Evolutionary conservation across 2,329 filamentous ascomycete genomes (phyloP).

Genomic region (Neofusicoccum cordaticola): DNA sequence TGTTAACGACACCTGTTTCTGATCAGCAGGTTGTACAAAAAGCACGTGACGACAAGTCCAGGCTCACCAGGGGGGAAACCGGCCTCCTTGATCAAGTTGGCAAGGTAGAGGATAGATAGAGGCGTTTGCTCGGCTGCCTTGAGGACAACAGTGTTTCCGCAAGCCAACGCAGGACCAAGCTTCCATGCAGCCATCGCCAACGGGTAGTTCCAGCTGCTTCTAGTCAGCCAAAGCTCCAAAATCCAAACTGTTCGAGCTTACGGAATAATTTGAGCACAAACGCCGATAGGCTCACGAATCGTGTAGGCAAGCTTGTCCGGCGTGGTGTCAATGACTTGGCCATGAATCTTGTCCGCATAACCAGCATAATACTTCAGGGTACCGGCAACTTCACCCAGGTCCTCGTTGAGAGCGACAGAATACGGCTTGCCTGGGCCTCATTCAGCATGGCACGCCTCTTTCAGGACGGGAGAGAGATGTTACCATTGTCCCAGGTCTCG

Average conservation of each 20-base stretch:
- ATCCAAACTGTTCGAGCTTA: not conserved
- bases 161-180: constrained; percentile 56
- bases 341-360: constrained; percentile 76
- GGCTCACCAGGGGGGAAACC: constrained; percentile 49
- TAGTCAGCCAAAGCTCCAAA: not conserved
- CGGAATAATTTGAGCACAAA: constrained; percentile 39
- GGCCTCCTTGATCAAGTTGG: constrained; percentile 49
- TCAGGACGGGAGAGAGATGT: not conserved
- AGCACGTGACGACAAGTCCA: not conserved
- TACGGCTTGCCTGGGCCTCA: constrained; percentile 58
- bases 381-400: constrained; percentile 59
- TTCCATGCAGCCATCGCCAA: constrained; percentile 52
- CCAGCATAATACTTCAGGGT: constrained; percentile 73
- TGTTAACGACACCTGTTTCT: constrained; percentile 55
- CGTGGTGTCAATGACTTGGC: constrained; percentile 72
- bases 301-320: constrained; percentile 73
- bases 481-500: constrained; percentile 77
- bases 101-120: constrained; percentile 57
- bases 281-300: constrained; percentile 63
- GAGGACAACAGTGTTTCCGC: constrained; percentile 55
- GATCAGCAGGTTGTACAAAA: not conserved
- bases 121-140: constrained; percentile 58
- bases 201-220: constrained; percentile 47
- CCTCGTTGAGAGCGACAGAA: constrained; percentile 60
- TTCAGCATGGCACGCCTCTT: not conserved